Conservation (phyloP, 371 early-diverging fungal species). For the Mortierella sp. region DNA sequence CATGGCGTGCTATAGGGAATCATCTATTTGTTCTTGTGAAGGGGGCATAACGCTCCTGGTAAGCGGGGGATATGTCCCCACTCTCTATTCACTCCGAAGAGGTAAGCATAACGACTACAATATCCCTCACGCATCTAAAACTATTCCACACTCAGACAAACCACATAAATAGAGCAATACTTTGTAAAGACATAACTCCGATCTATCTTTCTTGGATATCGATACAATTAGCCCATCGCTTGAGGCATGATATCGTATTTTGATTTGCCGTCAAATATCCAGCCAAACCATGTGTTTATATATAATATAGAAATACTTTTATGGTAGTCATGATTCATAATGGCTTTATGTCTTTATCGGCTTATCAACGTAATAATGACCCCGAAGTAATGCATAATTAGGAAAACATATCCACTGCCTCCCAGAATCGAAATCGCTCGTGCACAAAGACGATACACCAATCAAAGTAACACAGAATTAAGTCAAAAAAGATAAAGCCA, state of each 20-base stretch:
- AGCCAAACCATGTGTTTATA: neutral
- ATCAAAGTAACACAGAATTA: slow-evolving; percentile 6
- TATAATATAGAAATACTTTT: neutral
- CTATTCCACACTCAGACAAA: neutral
- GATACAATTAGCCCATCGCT: neutral
- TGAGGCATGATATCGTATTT: neutral
- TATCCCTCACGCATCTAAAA: neutral
- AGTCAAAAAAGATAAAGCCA: neutral
- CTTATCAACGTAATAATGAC: no score
- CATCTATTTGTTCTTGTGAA: neutral
- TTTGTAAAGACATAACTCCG: neutral
- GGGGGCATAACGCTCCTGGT: neutral
- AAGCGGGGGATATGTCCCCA: neutral
- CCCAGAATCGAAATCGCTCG: neutral
- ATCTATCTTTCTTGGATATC: neutral
- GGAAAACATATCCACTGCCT: neutral
- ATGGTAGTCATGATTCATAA: neutral
- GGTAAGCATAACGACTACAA: neutral
- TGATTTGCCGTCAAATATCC: neutral
- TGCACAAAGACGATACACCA: neutral
- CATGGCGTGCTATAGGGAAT: neutral
- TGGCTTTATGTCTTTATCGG: no score
- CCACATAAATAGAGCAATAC: neutral
- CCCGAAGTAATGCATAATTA: neutral
- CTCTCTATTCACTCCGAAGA: neutral